Base-by-base conservation (phyloP, 148 eudicot species). In the Cornus kousa region DNA sequence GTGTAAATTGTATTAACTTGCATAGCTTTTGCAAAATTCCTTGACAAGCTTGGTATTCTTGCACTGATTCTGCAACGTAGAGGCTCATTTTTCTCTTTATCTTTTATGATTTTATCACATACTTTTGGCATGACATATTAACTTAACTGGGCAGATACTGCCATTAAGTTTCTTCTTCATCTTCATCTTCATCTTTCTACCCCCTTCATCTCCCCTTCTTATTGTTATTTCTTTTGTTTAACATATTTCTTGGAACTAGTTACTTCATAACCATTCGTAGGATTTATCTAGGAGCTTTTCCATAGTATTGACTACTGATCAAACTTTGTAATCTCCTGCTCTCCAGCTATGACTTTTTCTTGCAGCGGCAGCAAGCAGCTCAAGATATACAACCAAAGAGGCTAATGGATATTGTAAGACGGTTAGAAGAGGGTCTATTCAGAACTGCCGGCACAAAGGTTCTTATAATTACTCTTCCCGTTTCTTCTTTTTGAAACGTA, bases 391-490 rank as follows among this genome's bases (percentile, higher is more conserved):
- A 86, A 64, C 72, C 77, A 48, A 87, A 64, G 82, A 91, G 74
- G 83, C 69, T 92, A 59, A 19, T 74, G 13, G 99, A 92, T 80
- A 66, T 97, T 50, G 89, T 92, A 16, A 88, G 69, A 81, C 98
- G 98, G 76, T 78, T 97, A 72, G 99, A 97, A 71, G 98, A 92
- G 73, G 87, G 84, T 72, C 79, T 97, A 67, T 91, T 86, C 74
- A 90, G 75, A 82, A 74, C 74, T 82, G 94, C 23, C 99, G 0
- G 79, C 11, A 20, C 93, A 69, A 87, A 79, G 99, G 99, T 96
- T 78, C 10, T 53, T 74, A 53, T n/a, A 19, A 37, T 53, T 65
- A 33, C 48, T 32, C 40, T 32, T 31, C 62, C 48, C 39, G 53
- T 78, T 35, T 72, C 64, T 69, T 79, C 22, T 37, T 46, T 39